phyloP scores from a whole-genome alignment of 805 yeast genomes.

The Pichia manshurica region DNA sequence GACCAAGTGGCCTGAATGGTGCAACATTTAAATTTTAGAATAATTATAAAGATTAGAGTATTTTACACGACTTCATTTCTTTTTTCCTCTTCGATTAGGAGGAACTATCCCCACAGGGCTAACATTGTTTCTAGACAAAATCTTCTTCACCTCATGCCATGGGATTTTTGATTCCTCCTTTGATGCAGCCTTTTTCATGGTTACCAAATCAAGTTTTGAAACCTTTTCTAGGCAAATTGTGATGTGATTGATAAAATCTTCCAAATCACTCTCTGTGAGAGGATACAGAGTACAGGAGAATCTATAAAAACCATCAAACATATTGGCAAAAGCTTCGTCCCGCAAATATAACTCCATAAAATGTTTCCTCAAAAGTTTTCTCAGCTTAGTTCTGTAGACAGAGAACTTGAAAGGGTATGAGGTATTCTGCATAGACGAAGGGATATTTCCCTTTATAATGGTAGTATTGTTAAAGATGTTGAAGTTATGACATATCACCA shows the following conservation, averaged over 20 bases:
- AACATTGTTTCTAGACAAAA: conserved; percentile 5
- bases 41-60: too few species aligned
- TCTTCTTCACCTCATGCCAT: conserved; percentile 18
- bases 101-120: background rate
- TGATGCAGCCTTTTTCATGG: conserved; percentile 9
- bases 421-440: conserved; percentile 8
- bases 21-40: conserved; percentile 22
- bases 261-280: conserved; percentile 11
- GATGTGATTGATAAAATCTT: conserved; percentile 15
- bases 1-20: conserved; percentile 46
- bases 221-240: conserved; percentile 17
- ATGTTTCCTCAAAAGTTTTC: conserved; percentile 17
- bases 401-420: conserved; percentile 23
- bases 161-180: conserved; percentile 13
- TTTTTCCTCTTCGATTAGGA: background rate
- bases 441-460: conserved; percentile 7
- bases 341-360: conserved; percentile 18
- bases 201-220: conserved; percentile 7
- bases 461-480: conserved; percentile 23
- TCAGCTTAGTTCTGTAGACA: conserved; percentile 21
- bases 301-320: conserved; percentile 26
- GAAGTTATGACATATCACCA: conserved; percentile 35
- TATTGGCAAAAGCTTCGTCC: conserved; percentile 4
- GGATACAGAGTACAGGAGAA: conserved; percentile 16
- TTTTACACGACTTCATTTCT: too few species aligned